A percentile compares a stretch with the other conserved stretches of the same genome.
Conservation (phyloP, 1,284 basidiomycete species). For the Pseudozyma hubeiensis region DNA sequence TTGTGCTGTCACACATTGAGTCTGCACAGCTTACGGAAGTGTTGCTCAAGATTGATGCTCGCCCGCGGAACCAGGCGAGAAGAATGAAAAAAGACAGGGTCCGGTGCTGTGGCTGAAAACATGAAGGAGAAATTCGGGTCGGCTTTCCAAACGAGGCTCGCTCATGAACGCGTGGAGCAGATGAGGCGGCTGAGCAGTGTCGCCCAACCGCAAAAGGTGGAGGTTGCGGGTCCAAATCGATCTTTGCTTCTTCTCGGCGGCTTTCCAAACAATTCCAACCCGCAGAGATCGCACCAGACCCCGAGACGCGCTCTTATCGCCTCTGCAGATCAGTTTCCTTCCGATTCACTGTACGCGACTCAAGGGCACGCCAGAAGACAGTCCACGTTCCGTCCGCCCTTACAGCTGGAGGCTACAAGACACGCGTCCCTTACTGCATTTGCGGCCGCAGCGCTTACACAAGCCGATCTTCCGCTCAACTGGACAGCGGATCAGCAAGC, state of each 20-base stretch:
- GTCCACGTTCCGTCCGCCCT: too few relatives aligned
- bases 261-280: not conserved
- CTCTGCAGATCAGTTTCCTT: not conserved
- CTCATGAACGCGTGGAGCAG: not conserved
- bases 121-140: constrained; percentile 30
- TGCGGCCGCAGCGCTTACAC: constrained; percentile 2
- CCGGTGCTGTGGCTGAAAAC: not conserved
- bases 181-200: constrained; percentile 18
- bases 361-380: too few relatives aligned
- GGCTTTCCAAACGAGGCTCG: constrained; percentile 4
- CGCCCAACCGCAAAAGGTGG: constrained; percentile 6
- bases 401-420: too few relatives aligned
- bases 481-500: constrained; percentile 5
- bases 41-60: not conserved
- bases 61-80: constrained; percentile 1
- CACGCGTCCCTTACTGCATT: too few relatives aligned
- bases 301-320: not conserved
- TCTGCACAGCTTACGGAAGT: constrained; percentile 10
- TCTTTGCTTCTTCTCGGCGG: constrained; percentile 3
- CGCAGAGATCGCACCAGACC: not conserved
- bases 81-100: constrained; percentile 1
- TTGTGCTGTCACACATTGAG: not conserved
- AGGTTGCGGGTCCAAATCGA: constrained; percentile 14
- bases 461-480: constrained; percentile 10
- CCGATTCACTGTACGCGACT: too few relatives aligned